Evolutionary conservation across 352 stramenopile genomes (phyloP).

Genomic region (Phytophthora macrochlamydospora): DNA sequence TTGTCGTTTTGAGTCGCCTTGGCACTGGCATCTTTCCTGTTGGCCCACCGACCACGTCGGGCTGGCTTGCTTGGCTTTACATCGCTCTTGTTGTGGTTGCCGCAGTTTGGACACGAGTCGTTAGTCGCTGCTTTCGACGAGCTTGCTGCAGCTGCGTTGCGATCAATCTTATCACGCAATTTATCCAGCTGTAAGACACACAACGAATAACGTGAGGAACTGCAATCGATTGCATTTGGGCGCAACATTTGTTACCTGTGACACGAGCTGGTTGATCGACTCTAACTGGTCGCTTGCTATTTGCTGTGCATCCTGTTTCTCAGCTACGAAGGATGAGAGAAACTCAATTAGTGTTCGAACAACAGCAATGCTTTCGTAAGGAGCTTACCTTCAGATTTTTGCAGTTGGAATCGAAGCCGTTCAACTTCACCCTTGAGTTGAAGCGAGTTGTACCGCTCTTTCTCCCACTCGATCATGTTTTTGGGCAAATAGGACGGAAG

Average conservation of each 20-base stretch:
- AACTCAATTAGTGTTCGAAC: background rate
- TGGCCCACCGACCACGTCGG: constrained; percentile 10
- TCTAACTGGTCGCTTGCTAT: constrained; percentile 80
- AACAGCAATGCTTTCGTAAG: background rate
- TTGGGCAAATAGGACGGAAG: constrained; percentile 69
- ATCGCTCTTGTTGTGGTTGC: constrained; percentile 12
- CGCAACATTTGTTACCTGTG: constrained; percentile 40
- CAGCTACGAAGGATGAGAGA: constrained; percentile 34
- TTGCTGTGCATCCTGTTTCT: constrained; percentile 78
- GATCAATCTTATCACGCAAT: constrained; percentile 47
- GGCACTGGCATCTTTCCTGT: constrained; percentile 26
- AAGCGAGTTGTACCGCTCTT: constrained; percentile 72
- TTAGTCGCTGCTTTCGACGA: constrained; percentile 1
- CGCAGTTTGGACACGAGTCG: constrained; percentile 43
- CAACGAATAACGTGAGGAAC: constrained; percentile 10
- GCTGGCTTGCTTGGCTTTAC: constrained; percentile 25
- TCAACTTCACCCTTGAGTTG: constrained; percentile 85
- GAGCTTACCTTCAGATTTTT: constrained; percentile 63
- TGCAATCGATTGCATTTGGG: background rate
- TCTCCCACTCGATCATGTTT: constrained; percentile 79
- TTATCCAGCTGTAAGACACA: constrained; percentile 56
- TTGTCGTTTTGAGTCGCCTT: constrained; percentile 37
- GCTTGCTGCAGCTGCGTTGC: constrained; percentile 10
- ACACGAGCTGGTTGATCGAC: constrained; percentile 84
- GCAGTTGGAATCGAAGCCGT: constrained; percentile 72